phyloP scores from a whole-genome alignment of 2,329 filamentous ascomycete genomes.

The Pseudogymnoascus sp. region DNA sequence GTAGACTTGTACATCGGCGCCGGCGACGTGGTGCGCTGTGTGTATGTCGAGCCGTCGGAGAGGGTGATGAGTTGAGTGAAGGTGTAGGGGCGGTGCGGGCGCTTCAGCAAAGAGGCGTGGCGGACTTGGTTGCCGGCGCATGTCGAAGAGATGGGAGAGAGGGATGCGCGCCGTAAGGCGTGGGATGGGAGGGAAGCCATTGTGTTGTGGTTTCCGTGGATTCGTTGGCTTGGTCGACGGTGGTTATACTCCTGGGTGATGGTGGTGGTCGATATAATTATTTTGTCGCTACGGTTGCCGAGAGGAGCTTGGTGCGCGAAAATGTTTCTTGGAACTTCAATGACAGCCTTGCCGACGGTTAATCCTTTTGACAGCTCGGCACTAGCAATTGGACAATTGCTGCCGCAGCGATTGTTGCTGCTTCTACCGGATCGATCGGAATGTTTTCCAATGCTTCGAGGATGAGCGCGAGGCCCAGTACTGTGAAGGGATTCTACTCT shows the following conservation, averaged over 20 bases:
- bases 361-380: conserved; percentile 3
- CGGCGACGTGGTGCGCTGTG: conserved; percentile 70
- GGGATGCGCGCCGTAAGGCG: conserved; percentile 17
- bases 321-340: conserved; percentile 14
- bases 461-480: background rate
- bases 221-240: conserved; percentile 7
- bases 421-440: background rate
- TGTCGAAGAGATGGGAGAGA: conserved; percentile 11
- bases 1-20: conserved; percentile 48
- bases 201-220: conserved; percentile 13
- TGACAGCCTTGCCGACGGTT: background rate
- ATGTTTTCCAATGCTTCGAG: background rate
- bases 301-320: conserved; percentile 11
- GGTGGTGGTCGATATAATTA: conserved; percentile 10
- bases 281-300: conserved; percentile 16
- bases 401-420: conserved; percentile 5
- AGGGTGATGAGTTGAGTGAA: conserved; percentile 96
- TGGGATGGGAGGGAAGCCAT: conserved; percentile 17
- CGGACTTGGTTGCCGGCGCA: conserved; percentile 35
- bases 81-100: conserved; percentile 86
- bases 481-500: conserved; percentile 6
- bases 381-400: conserved; percentile 7
- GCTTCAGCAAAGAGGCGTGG: conserved; percentile 75
- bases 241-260: background rate
- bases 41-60: conserved; percentile 81